Evolutionary conservation across 768 basidiomycete genomes (phyloP).

Genomic region (Tricholoma sp.): DNA sequence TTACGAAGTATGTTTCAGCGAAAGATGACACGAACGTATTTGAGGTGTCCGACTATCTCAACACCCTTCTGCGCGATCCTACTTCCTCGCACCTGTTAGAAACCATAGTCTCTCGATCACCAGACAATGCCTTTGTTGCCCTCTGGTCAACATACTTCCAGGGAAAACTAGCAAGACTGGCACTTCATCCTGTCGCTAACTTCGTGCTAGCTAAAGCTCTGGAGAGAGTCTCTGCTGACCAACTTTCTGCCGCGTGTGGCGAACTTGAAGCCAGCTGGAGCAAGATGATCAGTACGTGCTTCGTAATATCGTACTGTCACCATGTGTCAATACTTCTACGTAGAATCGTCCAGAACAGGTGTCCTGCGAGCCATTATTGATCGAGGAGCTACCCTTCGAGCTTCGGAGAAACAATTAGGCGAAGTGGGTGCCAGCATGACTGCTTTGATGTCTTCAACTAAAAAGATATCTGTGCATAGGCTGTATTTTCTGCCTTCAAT

Average conservation of each 20-base stretch:
- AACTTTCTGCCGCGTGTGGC: slow-evolving; percentile 49
- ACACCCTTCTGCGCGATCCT: slow-evolving; percentile 76
- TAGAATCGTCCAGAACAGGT: slow-evolving; percentile 70
- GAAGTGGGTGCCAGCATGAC: slow-evolving; percentile 41
- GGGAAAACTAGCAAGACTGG: slow-evolving; percentile 66
- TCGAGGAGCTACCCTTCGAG: slow-evolving; percentile 45
- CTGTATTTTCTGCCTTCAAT: slow-evolving; percentile 55
- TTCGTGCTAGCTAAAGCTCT: slow-evolving; percentile 85
- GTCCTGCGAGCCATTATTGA: slow-evolving; percentile 76
- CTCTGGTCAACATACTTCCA: slow-evolving; percentile 80
- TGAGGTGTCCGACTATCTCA: slow-evolving; percentile 72
- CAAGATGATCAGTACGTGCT: slow-evolving; percentile 65
- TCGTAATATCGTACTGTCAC: not conserved
- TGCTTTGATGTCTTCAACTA: slow-evolving; percentile 6
- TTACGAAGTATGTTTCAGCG: slow-evolving; percentile 25
- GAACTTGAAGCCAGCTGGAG: slow-evolving; percentile 57
- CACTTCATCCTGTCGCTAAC: slow-evolving; percentile 88
- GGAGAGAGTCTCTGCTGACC: slow-evolving; percentile 49
- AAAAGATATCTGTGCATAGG: slow-evolving; percentile 32
- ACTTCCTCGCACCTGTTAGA: slow-evolving; percentile 92
- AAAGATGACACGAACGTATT: slow-evolving; percentile 28
- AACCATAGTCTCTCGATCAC: slow-evolving; percentile 61
- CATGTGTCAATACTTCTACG: slow-evolving; percentile 2
- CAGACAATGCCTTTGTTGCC: slow-evolving; percentile 51
- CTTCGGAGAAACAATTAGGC: slow-evolving; percentile 43